Percentiles rank a stretch among this genome's conserved stretches.
phyloP scores from a whole-genome alignment of 371 early-diverging fungal species.

The Mortierella polycephala region DNA sequence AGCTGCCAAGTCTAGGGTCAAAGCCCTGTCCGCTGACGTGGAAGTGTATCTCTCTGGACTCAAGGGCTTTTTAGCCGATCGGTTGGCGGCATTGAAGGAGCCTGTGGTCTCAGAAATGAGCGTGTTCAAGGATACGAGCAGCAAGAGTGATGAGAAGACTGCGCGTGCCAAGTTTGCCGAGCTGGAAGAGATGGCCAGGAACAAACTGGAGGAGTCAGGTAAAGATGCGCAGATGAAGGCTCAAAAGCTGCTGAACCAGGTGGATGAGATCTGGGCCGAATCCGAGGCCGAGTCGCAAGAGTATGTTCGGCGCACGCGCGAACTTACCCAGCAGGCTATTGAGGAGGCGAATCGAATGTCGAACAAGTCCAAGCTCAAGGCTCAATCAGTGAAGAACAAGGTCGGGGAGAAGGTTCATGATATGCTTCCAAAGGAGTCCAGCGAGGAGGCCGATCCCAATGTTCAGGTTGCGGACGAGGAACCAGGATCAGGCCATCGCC shows the following conservation, averaged over 20 bases:
- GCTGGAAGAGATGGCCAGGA: slow-evolving; percentile 23
- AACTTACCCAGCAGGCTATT: slow-evolving; percentile 12
- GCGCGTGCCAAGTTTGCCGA: slow-evolving; percentile 24
- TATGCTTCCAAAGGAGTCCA: neutral
- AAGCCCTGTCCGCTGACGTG: slow-evolving; percentile 28
- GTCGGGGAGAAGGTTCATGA: neutral
- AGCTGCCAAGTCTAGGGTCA: slow-evolving; percentile 21
- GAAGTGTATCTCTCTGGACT: slow-evolving; percentile 37
- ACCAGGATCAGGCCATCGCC: slow-evolving; percentile 53
- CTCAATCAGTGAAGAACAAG: neutral
- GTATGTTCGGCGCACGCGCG: slow-evolving; percentile 14
- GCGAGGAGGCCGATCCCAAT: slow-evolving; percentile 14
- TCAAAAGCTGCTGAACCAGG: slow-evolving; percentile 33
- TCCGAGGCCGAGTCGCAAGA: slow-evolving; percentile 29
- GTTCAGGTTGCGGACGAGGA: slow-evolving; percentile 43
- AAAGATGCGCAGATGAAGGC: slow-evolving; percentile 58
- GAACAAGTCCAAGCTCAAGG: slow-evolving; percentile 7
- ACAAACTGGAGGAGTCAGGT: slow-evolving; percentile 48
- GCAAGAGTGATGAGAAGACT: slow-evolving; percentile 32
- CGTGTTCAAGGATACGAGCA: slow-evolving; percentile 42
- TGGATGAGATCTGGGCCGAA: slow-evolving; percentile 31
- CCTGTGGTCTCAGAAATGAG: slow-evolving; percentile 29
- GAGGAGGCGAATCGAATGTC: slow-evolving; percentile 16
- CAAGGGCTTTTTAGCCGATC: slow-evolving; percentile 33
- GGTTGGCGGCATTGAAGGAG: slow-evolving; percentile 40